phyloP scores from a whole-genome alignment of 2,329 filamentous ascomycete genomes.

The Paracoccidioides lutzii region DNA sequence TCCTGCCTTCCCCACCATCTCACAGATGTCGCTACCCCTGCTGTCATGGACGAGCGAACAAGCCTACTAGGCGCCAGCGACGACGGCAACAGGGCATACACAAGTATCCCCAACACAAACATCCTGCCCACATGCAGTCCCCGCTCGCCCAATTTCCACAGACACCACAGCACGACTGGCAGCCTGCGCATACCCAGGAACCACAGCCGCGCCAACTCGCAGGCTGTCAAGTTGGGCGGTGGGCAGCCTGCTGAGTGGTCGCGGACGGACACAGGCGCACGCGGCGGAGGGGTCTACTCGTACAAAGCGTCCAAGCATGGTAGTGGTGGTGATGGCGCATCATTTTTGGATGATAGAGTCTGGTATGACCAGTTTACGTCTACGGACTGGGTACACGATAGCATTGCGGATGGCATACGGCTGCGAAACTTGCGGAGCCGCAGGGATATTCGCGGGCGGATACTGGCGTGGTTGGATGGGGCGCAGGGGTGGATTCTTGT shows the following conservation, averaged over 20 bases:
- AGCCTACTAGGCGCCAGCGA: conserved; percentile 20
- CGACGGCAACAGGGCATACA: conserved; percentile 22
- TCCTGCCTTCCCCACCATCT: conserved; percentile 5
- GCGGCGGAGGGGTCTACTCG: conserved; percentile 37
- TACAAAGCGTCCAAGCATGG: conserved; percentile 26
- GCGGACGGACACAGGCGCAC: conserved; percentile 38
- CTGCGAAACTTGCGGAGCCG: conserved; percentile 69
- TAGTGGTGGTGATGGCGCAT: conserved; percentile 29
- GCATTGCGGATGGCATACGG: conserved; percentile 84
- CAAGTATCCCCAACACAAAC: conserved; percentile 18
- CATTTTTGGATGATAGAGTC: conserved; percentile 69
- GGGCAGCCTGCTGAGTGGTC: conserved; percentile 46
- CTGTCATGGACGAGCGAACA: conserved; percentile 20
- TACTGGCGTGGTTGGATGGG: conserved; percentile 67
- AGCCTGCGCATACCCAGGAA: conserved; percentile 30
- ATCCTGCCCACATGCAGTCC: conserved; percentile 5
- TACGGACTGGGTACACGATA: conserved; percentile 96
- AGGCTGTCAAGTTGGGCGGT: conserved; percentile 47
- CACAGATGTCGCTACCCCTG: background rate
- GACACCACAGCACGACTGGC: conserved; percentile 23
- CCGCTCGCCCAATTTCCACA: conserved; percentile 21
- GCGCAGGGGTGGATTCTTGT: conserved; percentile 91
- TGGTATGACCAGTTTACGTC: conserved; percentile 99
- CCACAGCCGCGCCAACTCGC: conserved; percentile 39
- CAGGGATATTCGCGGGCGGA: conserved; percentile 71